These are phyloP conservation scores for Kappamyces sp. DNA, from an alignment of 192 early-diverging fungal genomes.

Conservation along the genomic window DNA sequence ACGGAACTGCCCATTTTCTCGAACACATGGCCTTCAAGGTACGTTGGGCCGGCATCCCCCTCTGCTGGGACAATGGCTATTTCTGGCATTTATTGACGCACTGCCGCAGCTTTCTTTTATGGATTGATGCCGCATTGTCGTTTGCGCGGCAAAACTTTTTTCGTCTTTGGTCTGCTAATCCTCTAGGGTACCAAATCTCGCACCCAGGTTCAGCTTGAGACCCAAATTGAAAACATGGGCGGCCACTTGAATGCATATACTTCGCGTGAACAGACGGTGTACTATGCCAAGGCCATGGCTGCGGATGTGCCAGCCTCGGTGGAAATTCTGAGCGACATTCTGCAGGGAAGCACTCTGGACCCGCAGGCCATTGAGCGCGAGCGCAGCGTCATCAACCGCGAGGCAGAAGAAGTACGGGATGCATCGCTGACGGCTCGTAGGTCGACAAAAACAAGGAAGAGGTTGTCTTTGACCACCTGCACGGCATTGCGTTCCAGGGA, in stretches of 20 bases:
- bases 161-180: neutral
- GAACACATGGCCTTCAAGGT: conserved; percentile 99
- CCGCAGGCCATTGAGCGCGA: conserved; percentile 88
- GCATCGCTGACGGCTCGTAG: too few species aligned
- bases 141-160: neutral
- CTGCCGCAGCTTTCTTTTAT: neutral
- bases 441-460: conserved; percentile 90
- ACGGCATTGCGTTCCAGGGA: conserved; percentile 90
- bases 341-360: conserved; percentile 83
- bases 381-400: conserved; percentile 94
- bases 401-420: conserved; percentile 63
- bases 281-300: conserved; percentile 92
- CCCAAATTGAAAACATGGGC: conserved; percentile 97
- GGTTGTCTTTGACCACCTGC: conserved; percentile 98
- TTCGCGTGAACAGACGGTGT: conserved; percentile 97
- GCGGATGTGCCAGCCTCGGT: conserved; percentile 83
- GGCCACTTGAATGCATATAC: conserved; percentile 98
- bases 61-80: neutral
- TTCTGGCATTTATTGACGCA: neutral
- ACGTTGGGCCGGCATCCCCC: conserved; percentile 1
- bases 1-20: conserved; percentile 95
- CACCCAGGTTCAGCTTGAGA: conserved; percentile 84
- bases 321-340: conserved; percentile 90
- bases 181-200: conserved; percentile 77
- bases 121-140: neutral